These are phyloP conservation scores for Phytophthora pini DNA, from an alignment of 352 stramenopile species.

Conservation along the genomic window DNA sequence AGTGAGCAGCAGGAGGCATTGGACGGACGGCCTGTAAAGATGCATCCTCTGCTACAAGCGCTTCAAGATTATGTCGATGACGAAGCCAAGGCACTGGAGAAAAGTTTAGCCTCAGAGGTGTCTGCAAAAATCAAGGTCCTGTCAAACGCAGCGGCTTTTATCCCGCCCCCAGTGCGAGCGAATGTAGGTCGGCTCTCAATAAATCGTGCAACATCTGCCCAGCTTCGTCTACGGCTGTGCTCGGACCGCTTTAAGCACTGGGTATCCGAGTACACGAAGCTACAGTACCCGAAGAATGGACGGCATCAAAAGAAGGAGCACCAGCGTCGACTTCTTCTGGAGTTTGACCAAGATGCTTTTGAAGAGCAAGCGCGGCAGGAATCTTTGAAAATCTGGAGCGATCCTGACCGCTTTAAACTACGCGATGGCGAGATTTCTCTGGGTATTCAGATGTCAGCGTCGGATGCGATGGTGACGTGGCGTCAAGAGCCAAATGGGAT, in stretches of 20 bases:
- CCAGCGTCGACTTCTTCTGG: slow-evolving; percentile 48
- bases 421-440: slow-evolving; percentile 58
- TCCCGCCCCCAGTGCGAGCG: slow-evolving; percentile 23
- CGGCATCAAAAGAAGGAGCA: slow-evolving; percentile 46
- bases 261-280: slow-evolving; percentile 48
- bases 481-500: slow-evolving; percentile 38
- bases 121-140: slow-evolving; percentile 43
- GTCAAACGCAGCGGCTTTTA: slow-evolving; percentile 46
- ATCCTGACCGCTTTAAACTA: slow-evolving; percentile 16
- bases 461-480: slow-evolving; percentile 58
- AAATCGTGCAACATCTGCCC: slow-evolving; percentile 46
- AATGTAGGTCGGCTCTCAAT: slow-evolving; percentile 35
- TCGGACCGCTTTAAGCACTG: slow-evolving; percentile 57
- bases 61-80: slow-evolving; percentile 72
- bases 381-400: slow-evolving; percentile 16
- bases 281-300: slow-evolving; percentile 41
- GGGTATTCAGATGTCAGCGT: slow-evolving; percentile 54
- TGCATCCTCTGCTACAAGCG: slow-evolving; percentile 66
- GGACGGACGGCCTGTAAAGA: slow-evolving; percentile 66
- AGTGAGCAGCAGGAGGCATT: slow-evolving; percentile 74
- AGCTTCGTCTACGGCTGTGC: slow-evolving; percentile 44
- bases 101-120: slow-evolving; percentile 22
- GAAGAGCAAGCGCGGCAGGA: slow-evolving; percentile 28
- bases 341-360: slow-evolving; percentile 51
- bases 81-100: slow-evolving; percentile 40